Percentiles rank a stretch among this genome's conserved stretches.
These are phyloP conservation scores for Sanguinoderma infundibulare DNA, from an alignment of 1,284 basidiomycete species.

Conservation along the genomic window DNA sequence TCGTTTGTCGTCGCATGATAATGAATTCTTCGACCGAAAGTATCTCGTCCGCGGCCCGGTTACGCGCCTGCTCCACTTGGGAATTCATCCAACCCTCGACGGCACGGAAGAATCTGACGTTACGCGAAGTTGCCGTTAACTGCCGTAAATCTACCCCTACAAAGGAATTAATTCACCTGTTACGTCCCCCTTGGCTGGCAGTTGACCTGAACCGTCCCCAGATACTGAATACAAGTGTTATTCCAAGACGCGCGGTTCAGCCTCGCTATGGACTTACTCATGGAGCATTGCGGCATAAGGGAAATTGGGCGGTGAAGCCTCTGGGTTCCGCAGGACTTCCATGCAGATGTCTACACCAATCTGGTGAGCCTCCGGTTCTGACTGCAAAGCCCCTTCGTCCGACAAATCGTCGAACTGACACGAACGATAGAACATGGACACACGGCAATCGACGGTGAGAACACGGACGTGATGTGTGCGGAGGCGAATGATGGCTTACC, in stretches of 20 bases:
- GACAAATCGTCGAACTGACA: slow-evolving; percentile 46
- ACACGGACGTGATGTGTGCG: not conserved
- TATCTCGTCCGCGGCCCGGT: slow-evolving; percentile 42
- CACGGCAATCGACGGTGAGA: not conserved
- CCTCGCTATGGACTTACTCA: slow-evolving; percentile 35
- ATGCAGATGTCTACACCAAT: slow-evolving; percentile 42
- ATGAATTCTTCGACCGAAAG: slow-evolving; percentile 50
- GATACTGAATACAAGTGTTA: slow-evolving; percentile 33
- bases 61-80: slow-evolving; percentile 45
- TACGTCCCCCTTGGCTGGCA: slow-evolving; percentile 42
- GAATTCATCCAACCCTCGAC: slow-evolving; percentile 45
- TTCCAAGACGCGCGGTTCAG: not conserved
- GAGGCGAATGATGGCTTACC: slow-evolving; percentile 33
- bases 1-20: slow-evolving; percentile 46
- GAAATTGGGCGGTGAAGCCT: slow-evolving; percentile 39
- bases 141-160: not conserved
- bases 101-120: slow-evolving; percentile 41
- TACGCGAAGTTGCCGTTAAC: not conserved
- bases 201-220: slow-evolving; percentile 43
- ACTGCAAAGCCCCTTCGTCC: slow-evolving; percentile 46
- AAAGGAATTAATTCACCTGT: slow-evolving; percentile 34
- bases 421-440: not conserved
- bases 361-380: slow-evolving; percentile 44
- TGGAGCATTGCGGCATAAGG: slow-evolving; percentile 48
- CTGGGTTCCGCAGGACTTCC: slow-evolving; percentile 35